Evolutionary conservation across 176 grass and related monocot species (phyloP).

Genomic region (Hordeum vulgare): DNA sequence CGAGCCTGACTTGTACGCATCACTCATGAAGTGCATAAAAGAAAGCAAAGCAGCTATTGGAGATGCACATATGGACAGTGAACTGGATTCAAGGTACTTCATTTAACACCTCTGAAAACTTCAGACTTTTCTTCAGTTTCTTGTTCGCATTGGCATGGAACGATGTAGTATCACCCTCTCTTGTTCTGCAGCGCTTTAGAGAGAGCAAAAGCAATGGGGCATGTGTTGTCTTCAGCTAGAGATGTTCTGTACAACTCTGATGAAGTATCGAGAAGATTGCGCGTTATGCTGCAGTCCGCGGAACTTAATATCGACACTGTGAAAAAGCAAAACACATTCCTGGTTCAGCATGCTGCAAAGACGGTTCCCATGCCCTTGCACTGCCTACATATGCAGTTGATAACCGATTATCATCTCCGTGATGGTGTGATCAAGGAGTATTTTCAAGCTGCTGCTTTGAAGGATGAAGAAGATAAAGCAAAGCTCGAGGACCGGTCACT

Average conservation of each 20-base stretch:
- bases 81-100: constrained; percentile 52
- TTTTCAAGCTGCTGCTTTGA: constrained; percentile 33
- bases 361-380: constrained; percentile 82
- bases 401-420: constrained; percentile 64
- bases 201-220: constrained; percentile 87
- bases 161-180: constrained; percentile 8
- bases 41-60: constrained; percentile 47
- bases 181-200: constrained; percentile 66
- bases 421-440: constrained; percentile 29
- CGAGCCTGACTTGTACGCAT: constrained; percentile 45
- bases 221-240: constrained; percentile 61
- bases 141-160: background rate
- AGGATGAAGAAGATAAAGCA: constrained; percentile 41
- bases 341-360: constrained; percentile 97
- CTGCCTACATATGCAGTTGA: constrained; percentile 85
- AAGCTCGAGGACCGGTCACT: constrained; percentile 80
- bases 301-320: constrained; percentile 68
- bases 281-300: constrained; percentile 68
- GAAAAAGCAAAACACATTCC: constrained; percentile 89
- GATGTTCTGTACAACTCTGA: constrained; percentile 44
- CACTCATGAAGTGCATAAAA: constrained; percentile 64
- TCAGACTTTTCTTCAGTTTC: constrained; percentile 7
- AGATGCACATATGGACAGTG: constrained; percentile 50
- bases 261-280: constrained; percentile 65
- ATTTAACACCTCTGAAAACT: constrained; percentile 4